Percentiles rank a stretch among this genome's conserved stretches.
phyloP scores from a whole-genome alignment of 331 rosid species.

The Telfairia occidentalis region DNA sequence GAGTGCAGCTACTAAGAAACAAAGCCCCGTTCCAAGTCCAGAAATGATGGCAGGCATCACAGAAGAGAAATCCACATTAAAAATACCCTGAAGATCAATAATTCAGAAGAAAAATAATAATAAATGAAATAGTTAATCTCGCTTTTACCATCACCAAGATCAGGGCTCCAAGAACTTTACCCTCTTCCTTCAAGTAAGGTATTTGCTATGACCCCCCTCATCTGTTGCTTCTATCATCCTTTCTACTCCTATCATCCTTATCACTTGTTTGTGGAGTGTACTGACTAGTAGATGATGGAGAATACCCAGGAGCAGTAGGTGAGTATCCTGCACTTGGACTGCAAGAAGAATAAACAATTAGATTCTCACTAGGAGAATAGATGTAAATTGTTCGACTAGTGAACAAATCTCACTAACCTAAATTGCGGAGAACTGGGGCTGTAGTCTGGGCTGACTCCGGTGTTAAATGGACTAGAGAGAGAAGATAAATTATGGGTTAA shows the following conservation, averaged over 20 bases:
- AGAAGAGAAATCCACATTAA: not conserved
- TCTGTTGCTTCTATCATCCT: conserved; percentile 44
- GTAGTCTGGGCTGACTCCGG: conserved; percentile 78
- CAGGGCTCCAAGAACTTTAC: conserved; percentile 6
- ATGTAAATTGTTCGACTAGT: not conserved
- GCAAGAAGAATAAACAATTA: conserved; percentile 15
- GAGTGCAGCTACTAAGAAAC: not conserved
- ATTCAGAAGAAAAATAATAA: not conserved
- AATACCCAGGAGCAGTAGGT: conserved; percentile 97
- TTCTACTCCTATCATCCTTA: conserved; percentile 33
- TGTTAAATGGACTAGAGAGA: conserved; percentile 53
- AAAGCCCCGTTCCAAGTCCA: not conserved
- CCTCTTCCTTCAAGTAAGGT: not conserved
- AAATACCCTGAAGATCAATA: not conserved
- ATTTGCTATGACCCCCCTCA: not conserved
- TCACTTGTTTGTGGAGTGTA: conserved; percentile 77
- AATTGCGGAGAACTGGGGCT: conserved; percentile 89
- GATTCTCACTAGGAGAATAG: not conserved
- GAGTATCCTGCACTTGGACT: conserved; percentile 96
- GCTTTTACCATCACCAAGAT: not conserved
- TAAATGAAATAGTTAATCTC: not conserved
- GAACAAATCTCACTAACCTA: conserved; percentile 36
- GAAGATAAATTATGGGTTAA: not conserved
- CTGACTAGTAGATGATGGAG: conserved; percentile 91
- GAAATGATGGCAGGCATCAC: not conserved